Percentiles rank a stretch among this genome's conserved stretches.
These are phyloP conservation scores for Geranium brycei DNA, from an alignment of 345 rosid genomes.

Conservation along the genomic window DNA sequence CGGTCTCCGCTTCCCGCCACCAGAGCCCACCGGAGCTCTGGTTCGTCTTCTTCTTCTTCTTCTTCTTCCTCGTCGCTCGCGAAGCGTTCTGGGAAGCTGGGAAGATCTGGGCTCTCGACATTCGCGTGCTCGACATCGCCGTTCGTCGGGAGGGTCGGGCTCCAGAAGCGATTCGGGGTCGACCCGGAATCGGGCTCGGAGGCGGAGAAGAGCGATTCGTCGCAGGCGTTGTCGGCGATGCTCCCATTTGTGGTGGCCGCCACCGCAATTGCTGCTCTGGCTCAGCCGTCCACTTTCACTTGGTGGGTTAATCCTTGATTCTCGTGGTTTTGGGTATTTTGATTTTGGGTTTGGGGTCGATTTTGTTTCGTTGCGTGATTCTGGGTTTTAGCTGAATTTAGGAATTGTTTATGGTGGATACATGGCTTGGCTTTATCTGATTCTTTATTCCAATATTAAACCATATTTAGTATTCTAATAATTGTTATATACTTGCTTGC, in stretches of 20 bases:
- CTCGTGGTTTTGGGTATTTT: not conserved
- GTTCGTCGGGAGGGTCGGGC: slow-evolving; percentile 66
- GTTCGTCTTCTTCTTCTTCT: slow-evolving; percentile 5
- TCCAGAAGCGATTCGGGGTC: slow-evolving; percentile 54
- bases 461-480: too few relatives aligned
- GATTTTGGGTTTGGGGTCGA: not conserved
- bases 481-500: too few relatives aligned
- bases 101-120: slow-evolving; percentile 19
- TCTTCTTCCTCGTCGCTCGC: slow-evolving; percentile 10
- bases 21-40: too few relatives aligned
- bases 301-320: slow-evolving; percentile 29
- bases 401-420: not conserved
- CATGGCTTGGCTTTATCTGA: too few relatives aligned
- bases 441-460: too few relatives aligned
- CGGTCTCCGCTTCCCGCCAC: not conserved
- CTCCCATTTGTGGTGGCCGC: slow-evolving; percentile 82
- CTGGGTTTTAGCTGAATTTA: not conserved
- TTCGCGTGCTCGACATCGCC: slow-evolving; percentile 57
- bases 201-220: slow-evolving; percentile 31
- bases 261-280: slow-evolving; percentile 77
- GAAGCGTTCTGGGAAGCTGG: slow-evolving; percentile 8
- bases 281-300: slow-evolving; percentile 71
- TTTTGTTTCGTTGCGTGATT: not conserved
- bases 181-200: slow-evolving; percentile 21
- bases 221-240: slow-evolving; percentile 71